phyloP scores from a whole-genome alignment of 306 rosid genomes.

The Arachis stenosperma region DNA sequence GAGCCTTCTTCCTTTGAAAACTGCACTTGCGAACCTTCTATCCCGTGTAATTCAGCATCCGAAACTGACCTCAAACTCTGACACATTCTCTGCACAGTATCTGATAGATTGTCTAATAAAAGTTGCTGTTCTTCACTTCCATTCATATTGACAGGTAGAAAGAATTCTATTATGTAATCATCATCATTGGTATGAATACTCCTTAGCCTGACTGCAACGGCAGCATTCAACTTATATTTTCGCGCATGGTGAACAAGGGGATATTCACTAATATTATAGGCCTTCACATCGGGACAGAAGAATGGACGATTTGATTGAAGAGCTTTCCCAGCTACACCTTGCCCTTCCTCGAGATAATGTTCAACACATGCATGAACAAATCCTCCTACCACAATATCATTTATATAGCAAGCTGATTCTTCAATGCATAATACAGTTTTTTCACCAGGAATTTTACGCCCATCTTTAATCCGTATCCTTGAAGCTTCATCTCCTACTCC shows the following conservation, averaged over 20 bases:
- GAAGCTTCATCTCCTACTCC: constrained; percentile 48
- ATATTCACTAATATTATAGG: constrained; percentile 73
- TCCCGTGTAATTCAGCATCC: constrained; percentile 61
- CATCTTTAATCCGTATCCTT: constrained; percentile 56
- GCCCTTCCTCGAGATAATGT: constrained; percentile 90
- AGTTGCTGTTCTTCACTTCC: constrained; percentile 88
- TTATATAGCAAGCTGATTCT: constrained; percentile 81
- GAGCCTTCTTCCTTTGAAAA: constrained; percentile 47
- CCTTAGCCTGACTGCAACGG: constrained; percentile 87
- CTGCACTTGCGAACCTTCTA: constrained; percentile 40
- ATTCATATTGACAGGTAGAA: constrained; percentile 82
- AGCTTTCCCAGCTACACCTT: constrained; percentile 94
- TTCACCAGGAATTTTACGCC: constrained; percentile 48
- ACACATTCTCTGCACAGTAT: constrained; percentile 88
- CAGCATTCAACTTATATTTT: constrained; percentile 80
- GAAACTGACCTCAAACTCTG: constrained; percentile 87
- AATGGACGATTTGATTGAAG: constrained; percentile 88
- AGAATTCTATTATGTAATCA: constrained; percentile 91
- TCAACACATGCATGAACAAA: constrained; percentile 82
- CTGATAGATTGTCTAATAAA: constrained; percentile 78
- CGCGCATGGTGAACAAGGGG: constrained; percentile 96
- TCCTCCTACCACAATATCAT: constrained; percentile 67
- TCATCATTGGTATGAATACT: constrained; percentile 81
- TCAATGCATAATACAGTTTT: constrained; percentile 77
- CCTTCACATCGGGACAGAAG: constrained; percentile 82